Percentiles rank a stretch among this genome's conserved stretches.
phyloP scores from a whole-genome alignment of 2,329 filamentous ascomycete species.

The Leptographium flavum region DNA sequence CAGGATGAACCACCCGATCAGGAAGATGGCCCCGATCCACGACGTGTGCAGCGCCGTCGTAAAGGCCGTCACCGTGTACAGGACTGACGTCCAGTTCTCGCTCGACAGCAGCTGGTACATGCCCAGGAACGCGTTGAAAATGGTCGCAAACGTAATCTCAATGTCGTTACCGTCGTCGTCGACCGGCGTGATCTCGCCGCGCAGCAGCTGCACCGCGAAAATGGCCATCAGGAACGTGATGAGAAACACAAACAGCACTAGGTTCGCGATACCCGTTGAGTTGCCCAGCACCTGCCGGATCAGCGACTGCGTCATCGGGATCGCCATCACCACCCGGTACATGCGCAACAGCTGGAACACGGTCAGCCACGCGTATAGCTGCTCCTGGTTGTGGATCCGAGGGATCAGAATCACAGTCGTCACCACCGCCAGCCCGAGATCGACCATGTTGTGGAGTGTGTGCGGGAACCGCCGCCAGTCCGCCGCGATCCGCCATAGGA shows the following conservation, averaged over 20 bases:
- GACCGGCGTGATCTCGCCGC: constrained; percentile 61
- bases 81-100: constrained; percentile 83
- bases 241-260: constrained; percentile 92
- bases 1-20: constrained; percentile 92
- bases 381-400: constrained; percentile 55
- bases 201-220: constrained; percentile 83
- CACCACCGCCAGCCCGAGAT: constrained; percentile 64
- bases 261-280: constrained; percentile 77
- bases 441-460: constrained; percentile 62
- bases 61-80: constrained; percentile 68
- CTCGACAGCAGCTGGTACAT: constrained; percentile 97
- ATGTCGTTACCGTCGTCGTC: constrained; percentile 49
- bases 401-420: constrained; percentile 81
- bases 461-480: constrained; percentile 73
- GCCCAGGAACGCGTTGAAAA: constrained; percentile 90
- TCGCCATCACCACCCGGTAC: constrained; percentile 81
- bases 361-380: constrained; percentile 73
- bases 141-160: constrained; percentile 67
- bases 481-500: constrained; percentile 59
- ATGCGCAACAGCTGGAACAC: constrained; percentile 86
- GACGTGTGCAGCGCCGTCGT: constrained; percentile 54
- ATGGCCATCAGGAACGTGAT: constrained; percentile 91
- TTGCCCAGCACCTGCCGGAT: constrained; percentile 85
- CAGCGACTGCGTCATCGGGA: constrained; percentile 74
- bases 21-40: constrained; percentile 84